Evolutionary conservation across 1,284 basidiomycete species (phyloP).

Genomic region (Boletus sp.): DNA sequence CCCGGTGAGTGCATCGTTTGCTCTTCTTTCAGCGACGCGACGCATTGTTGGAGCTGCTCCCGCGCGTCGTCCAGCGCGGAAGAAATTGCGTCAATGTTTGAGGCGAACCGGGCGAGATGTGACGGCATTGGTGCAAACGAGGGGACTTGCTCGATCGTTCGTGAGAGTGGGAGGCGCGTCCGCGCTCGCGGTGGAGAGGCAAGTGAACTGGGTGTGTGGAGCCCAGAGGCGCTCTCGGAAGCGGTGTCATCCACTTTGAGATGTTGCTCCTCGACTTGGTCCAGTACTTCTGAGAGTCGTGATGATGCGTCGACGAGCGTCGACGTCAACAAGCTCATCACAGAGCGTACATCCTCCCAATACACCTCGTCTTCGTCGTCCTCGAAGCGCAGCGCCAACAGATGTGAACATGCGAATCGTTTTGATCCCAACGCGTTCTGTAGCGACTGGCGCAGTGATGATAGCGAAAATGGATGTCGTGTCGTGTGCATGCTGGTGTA

Average conservation of each 20-base stretch:
- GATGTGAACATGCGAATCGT: constrained; percentile 70
- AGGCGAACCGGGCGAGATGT: constrained; percentile 60
- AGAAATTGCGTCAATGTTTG: constrained; percentile 65
- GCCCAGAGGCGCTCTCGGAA: constrained; percentile 13
- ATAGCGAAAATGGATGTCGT: constrained; percentile 62
- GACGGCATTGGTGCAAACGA: constrained; percentile 72
- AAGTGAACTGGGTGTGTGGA: constrained; percentile 12
- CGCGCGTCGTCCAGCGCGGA: constrained; percentile 64
- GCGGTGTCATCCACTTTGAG: constrained; percentile 12
- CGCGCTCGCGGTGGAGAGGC: constrained; percentile 12
- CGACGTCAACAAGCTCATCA: constrained; percentile 63
- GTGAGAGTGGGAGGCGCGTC: constrained; percentile 24
- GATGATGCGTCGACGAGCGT: constrained; percentile 61
- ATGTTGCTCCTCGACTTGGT: constrained; percentile 44
- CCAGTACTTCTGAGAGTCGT: constrained; percentile 56
- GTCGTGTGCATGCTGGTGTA: constrained; percentile 58
- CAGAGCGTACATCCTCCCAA: constrained; percentile 75
- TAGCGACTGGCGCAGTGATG: constrained; percentile 55
- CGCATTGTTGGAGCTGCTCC: constrained; percentile 57
- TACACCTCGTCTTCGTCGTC: constrained; percentile 64
- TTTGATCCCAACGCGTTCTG: constrained; percentile 63
- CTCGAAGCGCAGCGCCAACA: constrained; percentile 68
- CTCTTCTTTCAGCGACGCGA: constrained; percentile 48
- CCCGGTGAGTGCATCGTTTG: constrained; percentile 12
- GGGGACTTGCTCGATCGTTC: constrained; percentile 23